Percentiles rank a stretch among this genome's conserved stretches.
Evolutionary conservation across 2,329 filamentous ascomycete species (phyloP).

Genomic region (Tolypocladium tropicale): DNA sequence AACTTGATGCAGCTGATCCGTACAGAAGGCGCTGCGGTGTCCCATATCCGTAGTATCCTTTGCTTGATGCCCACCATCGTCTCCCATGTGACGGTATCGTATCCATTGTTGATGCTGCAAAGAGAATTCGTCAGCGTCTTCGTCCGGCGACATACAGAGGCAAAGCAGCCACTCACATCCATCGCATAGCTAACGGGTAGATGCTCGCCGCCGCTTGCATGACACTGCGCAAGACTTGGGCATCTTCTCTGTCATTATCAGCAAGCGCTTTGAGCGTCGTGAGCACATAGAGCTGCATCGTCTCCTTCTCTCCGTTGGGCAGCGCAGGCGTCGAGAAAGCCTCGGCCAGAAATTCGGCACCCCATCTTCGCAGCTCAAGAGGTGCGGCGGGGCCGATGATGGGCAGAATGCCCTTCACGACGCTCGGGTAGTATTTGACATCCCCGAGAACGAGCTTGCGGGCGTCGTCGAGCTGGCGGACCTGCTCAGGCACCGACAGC

Average conservation of each 20-base stretch:
- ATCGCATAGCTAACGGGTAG: constrained; percentile 83
- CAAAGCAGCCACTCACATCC: constrained; percentile 63
- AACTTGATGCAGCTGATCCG: constrained; percentile 97
- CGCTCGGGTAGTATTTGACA: constrained; percentile 78
- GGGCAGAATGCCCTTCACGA: constrained; percentile 86
- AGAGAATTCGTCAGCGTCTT: constrained; percentile 11
- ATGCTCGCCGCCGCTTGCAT: constrained; percentile 86
- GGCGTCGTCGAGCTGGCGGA: constrained; percentile 81
- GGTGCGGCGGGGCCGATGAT: constrained; percentile 69
- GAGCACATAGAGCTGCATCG: constrained; percentile 65
- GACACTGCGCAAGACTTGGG: constrained; percentile 70
- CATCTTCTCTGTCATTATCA: constrained; percentile 65
- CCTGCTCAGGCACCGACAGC: constrained; percentile 60
- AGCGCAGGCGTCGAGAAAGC: constrained; percentile 90
- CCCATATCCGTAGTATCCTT: constrained; percentile 82
- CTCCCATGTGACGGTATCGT: constrained; percentile 76
- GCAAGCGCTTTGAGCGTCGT: constrained; percentile 63
- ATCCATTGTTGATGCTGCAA: constrained; percentile 72
- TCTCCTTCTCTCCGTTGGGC: constrained; percentile 67
- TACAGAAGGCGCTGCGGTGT: constrained; percentile 63
- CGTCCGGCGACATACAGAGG: not conserved
- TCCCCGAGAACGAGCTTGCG: constrained; percentile 83
- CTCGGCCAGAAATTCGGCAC: constrained; percentile 89
- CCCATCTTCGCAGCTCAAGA: constrained; percentile 86
- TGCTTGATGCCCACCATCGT: constrained; percentile 82